These are phyloP conservation scores for Alternaria alternata DNA, from an alignment of 2,329 filamentous ascomycete species.

Conservation along the genomic window DNA sequence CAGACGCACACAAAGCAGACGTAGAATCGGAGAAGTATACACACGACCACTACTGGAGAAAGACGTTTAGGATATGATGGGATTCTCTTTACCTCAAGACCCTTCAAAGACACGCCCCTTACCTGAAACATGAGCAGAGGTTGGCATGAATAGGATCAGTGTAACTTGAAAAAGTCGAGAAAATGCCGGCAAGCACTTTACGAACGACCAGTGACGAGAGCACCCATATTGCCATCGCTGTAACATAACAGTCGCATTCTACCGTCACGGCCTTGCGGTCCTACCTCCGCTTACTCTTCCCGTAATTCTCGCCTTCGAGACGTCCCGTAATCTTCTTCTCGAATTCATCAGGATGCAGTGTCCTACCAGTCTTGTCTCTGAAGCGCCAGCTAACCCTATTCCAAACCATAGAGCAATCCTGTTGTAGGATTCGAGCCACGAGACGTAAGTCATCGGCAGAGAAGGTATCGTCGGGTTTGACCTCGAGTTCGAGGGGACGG, in stretches of 20 bases:
- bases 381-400: slow-evolving; percentile 57
- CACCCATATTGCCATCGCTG: neutral
- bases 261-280: no score
- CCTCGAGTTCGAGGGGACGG: slow-evolving; percentile 24
- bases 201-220: neutral
- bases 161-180: neutral
- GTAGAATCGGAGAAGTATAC: neutral
- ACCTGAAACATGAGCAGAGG: neutral
- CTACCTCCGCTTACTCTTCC: neutral
- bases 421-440: slow-evolving; percentile 55
- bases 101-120: neutral
- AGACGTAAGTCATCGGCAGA: slow-evolving; percentile 48
- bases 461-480: slow-evolving; percentile 41
- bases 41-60: neutral
- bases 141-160: neutral
- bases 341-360: slow-evolving; percentile 54
- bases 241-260: neutral
- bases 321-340: slow-evolving; percentile 51
- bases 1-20: neutral
- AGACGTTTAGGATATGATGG: rapidly evolving
- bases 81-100: neutral
- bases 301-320: slow-evolving; percentile 16
- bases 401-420: slow-evolving; percentile 57
- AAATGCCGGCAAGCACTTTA: neutral
- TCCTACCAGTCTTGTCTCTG: slow-evolving; percentile 59